Conservation (phyloP, 2,329 filamentous ascomycete species). For the Cucurbitaria berberidis region DNA sequence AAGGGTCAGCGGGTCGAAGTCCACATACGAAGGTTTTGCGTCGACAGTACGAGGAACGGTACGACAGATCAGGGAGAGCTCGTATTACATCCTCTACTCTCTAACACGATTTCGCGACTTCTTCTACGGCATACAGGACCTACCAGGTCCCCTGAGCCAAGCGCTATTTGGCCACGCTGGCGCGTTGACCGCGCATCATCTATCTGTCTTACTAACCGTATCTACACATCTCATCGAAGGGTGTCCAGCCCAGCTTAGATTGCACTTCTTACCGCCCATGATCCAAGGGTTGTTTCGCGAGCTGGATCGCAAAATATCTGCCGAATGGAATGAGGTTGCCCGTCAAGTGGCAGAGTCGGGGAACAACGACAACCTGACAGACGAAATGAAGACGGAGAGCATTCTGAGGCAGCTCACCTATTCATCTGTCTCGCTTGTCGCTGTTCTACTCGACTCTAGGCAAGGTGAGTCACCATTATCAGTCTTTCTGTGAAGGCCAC, state of each 20-base stretch:
- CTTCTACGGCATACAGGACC: slow-evolving; percentile 88
- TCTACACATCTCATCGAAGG: slow-evolving; percentile 89
- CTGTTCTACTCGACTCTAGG: slow-evolving; percentile 79
- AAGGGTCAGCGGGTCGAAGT: slow-evolving; percentile 84
- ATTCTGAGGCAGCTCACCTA: slow-evolving; percentile 92
- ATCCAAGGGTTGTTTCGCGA: slow-evolving; percentile 82
- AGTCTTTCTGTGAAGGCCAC: too few relatives aligned
- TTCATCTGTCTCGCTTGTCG: slow-evolving; percentile 89
- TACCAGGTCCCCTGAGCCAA: slow-evolving; percentile 81
- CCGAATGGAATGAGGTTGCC: slow-evolving; percentile 81
- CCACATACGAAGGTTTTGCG: slow-evolving; percentile 89
- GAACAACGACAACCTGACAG: slow-evolving; percentile 76
- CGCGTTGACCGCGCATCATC: slow-evolving; percentile 86
- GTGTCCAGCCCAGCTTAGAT: slow-evolving; percentile 79
- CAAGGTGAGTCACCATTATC: slow-evolving; percentile 32
- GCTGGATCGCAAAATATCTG: slow-evolving; percentile 83
- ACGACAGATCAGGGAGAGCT: slow-evolving; percentile 87
- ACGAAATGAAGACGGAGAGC: slow-evolving; percentile 98
- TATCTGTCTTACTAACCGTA: slow-evolving; percentile 90
- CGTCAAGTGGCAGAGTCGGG: slow-evolving; percentile 64
- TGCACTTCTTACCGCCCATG: slow-evolving; percentile 83
- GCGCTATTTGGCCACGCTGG: slow-evolving; percentile 84
- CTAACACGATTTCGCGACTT: slow-evolving; percentile 85
- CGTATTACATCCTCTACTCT: slow-evolving; percentile 92
- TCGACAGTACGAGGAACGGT: slow-evolving; percentile 91